Evolutionary conservation across 257 asterid species (phyloP).

Genomic region (Capsicum pubescens): DNA sequence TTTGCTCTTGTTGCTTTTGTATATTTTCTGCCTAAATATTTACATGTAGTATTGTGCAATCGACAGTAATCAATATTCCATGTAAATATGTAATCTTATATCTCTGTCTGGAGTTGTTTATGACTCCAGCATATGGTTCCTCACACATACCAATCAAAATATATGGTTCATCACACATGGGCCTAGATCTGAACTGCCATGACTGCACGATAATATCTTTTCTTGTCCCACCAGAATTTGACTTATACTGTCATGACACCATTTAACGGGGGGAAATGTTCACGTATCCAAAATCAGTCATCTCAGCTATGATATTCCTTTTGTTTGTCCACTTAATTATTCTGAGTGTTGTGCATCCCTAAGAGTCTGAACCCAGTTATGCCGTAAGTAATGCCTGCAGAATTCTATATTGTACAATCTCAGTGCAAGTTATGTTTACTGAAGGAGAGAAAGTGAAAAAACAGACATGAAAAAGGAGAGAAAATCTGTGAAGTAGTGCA

Average conservation of each 20-base stretch:
- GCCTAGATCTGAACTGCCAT: background rate
- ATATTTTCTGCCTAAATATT: background rate
- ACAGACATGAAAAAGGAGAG: too few relatives aligned
- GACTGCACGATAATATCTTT: background rate
- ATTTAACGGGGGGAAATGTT: constrained; percentile 1
- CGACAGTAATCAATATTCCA: background rate
- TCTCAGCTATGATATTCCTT: constrained; percentile 18
- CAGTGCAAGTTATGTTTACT: background rate
- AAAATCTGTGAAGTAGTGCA: too few relatives aligned
- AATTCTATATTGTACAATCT: background rate
- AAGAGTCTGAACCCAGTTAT: background rate
- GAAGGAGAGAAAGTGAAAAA: too few relatives aligned
- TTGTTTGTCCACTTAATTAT: background rate
- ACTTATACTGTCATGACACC: constrained; percentile 11
- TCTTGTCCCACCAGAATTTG: constrained; percentile 21
- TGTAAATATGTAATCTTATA: background rate
- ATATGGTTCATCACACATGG: background rate
- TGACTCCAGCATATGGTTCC: constrained; percentile 6
- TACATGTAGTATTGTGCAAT: background rate
- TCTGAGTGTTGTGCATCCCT: background rate
- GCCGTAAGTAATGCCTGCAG: background rate
- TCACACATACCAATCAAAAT: background rate
- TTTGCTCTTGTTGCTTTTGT: background rate
- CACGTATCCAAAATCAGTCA: background rate
- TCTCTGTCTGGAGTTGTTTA: background rate